Evolutionary conservation across 306 rosid species (phyloP).

Genomic region (Cucumis sativus): DNA sequence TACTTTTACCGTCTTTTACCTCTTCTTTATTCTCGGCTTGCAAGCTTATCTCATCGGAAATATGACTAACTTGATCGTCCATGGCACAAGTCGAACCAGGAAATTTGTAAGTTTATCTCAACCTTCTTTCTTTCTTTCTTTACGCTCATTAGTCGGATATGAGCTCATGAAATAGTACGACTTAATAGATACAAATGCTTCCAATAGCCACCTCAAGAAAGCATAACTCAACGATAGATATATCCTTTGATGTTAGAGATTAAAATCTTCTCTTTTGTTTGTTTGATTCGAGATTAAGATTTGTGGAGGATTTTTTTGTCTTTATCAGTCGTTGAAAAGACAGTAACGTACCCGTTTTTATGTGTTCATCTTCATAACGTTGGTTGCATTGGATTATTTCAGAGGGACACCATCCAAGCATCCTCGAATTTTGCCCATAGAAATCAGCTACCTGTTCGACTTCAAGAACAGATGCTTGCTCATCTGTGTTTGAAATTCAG

Average conservation of each 20-base stretch:
- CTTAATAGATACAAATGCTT: too few relatives aligned
- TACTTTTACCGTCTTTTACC: constrained; percentile 31
- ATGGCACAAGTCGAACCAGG: constrained; percentile 57
- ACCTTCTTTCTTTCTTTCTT: too few relatives aligned
- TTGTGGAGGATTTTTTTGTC: too few relatives aligned
- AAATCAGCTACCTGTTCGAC: constrained; percentile 45
- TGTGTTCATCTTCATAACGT: neutral
- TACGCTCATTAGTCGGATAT: neutral
- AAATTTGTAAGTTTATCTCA: constrained; percentile 42
- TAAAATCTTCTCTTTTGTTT: too few relatives aligned
- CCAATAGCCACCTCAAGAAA: too few relatives aligned
- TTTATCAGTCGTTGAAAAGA: neutral
- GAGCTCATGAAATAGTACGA: too few relatives aligned
- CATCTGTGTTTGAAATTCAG: constrained; percentile 65
- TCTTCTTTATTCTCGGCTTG: constrained; percentile 47
- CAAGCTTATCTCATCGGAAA: constrained; percentile 64
- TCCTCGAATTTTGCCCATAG: constrained; percentile 53
- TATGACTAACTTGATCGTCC: constrained; percentile 79
- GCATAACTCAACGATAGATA: too few relatives aligned
- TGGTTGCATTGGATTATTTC: constrained; percentile 4
- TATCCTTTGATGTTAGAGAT: too few relatives aligned
- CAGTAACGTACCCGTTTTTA: neutral
- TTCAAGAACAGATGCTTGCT: constrained; percentile 77
- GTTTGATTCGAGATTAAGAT: too few relatives aligned
- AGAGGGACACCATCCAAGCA: constrained; percentile 69